Percentiles rank a stretch among this genome's conserved stretches.
These are phyloP conservation scores for Daldinia loculata DNA, from an alignment of 495 filamentous ascomycete genomes.

Conservation along the genomic window DNA sequence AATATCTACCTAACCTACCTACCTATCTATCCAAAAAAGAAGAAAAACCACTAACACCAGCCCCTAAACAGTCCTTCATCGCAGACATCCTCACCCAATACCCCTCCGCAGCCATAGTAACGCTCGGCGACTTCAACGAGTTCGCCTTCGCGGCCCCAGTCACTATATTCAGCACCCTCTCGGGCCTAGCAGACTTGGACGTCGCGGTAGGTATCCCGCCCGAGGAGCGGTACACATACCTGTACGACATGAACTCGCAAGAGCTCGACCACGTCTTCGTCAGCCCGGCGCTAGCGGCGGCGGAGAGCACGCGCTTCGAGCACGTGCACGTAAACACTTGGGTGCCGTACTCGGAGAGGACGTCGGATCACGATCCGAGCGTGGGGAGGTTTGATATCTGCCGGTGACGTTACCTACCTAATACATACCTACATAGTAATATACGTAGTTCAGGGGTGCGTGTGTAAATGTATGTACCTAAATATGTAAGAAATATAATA, in stretches of 20 bases:
- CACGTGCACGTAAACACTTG: slow-evolving; percentile 72
- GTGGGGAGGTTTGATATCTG: slow-evolving; percentile 61
- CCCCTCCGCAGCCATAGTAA: slow-evolving; percentile 55
- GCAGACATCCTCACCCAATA: slow-evolving; percentile 55
- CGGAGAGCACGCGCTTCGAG: slow-evolving; percentile 55
- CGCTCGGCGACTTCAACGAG: slow-evolving; percentile 71
- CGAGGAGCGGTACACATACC: slow-evolving; percentile 68
- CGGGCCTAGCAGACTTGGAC: slow-evolving; percentile 63
- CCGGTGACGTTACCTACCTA: too few species aligned
- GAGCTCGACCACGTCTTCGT: slow-evolving; percentile 70
- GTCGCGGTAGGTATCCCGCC: slow-evolving; percentile 53
- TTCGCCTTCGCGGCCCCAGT: slow-evolving; percentile 64
- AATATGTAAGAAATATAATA: neutral
- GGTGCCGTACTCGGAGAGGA: slow-evolving; percentile 54
- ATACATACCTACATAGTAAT: neutral
- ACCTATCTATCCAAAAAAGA: neutral
- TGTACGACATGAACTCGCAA: slow-evolving; percentile 63
- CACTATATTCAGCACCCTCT: slow-evolving; percentile 51
- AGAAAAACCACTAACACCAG: neutral
- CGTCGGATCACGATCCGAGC: slow-evolving; percentile 69
- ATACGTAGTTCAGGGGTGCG: neutral
- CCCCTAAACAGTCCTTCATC: slow-evolving; percentile 44
- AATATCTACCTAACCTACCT: neutral
- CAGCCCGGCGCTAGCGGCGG: slow-evolving; percentile 48
- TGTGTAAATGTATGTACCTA: neutral